These are phyloP conservation scores for Phyllosticta ampelicida DNA, from an alignment of 2,329 filamentous ascomycete species.

Conservation along the genomic window DNA sequence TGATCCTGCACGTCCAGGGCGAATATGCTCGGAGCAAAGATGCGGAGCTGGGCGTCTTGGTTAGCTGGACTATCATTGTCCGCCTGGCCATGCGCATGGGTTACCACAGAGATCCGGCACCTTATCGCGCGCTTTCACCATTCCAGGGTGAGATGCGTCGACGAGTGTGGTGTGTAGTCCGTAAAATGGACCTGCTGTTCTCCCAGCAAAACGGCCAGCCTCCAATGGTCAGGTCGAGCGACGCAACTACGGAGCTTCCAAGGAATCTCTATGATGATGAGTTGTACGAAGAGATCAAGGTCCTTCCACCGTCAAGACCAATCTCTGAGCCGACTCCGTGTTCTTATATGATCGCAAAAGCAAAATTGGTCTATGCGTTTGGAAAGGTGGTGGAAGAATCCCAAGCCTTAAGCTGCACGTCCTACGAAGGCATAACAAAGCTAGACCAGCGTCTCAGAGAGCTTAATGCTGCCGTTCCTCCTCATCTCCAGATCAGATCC, in stretches of 20 bases:
- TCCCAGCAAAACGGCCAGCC: constrained; percentile 57
- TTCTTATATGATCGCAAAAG: constrained; percentile 68
- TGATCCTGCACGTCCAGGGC: constrained; percentile 64
- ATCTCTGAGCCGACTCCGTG: constrained; percentile 62
- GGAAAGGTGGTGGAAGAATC: constrained; percentile 59
- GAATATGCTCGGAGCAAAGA: constrained; percentile 66
- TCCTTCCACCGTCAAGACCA: constrained; percentile 56
- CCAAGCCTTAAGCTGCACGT: constrained; percentile 51
- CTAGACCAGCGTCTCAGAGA: constrained; percentile 48
- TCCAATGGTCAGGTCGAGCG: constrained; percentile 59
- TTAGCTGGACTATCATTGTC: constrained; percentile 49
- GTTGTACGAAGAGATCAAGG: constrained; percentile 57
- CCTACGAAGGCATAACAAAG: constrained; percentile 52
- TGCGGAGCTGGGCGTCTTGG: constrained; percentile 56
- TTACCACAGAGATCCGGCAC: constrained; percentile 67
- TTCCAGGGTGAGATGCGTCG: constrained; percentile 64
- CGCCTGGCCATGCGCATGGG: constrained; percentile 61
- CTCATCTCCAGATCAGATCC: constrained; percentile 64
- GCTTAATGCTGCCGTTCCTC: constrained; percentile 56
- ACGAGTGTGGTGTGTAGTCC: constrained; percentile 56
- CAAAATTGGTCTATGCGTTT: constrained; percentile 56
- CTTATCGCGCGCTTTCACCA: constrained; percentile 59
- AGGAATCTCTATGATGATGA: constrained; percentile 76
- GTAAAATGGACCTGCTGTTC: constrained; percentile 64
- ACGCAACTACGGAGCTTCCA: constrained; percentile 65